These are phyloP conservation scores for Acidomyces sp. DNA, from an alignment of 495 filamentous ascomycete genomes.

Conservation along the genomic window DNA sequence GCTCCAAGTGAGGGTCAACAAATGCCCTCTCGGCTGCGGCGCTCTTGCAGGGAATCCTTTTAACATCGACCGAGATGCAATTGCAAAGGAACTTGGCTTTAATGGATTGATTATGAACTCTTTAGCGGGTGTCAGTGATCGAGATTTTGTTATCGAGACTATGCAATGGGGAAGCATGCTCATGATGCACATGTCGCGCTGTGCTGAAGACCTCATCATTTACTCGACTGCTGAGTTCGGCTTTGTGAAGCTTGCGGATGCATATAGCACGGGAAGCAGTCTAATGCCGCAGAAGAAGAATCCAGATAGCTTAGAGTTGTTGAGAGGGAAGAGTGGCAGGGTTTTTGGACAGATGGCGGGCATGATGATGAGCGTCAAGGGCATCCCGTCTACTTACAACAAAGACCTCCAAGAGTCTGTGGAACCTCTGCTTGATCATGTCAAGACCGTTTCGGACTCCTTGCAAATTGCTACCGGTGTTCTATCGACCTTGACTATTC, in stretches of 20 bases:
- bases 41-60: constrained; percentile 90
- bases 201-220: constrained; percentile 82
- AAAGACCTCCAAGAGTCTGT: constrained; percentile 88
- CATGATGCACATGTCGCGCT: constrained; percentile 77
- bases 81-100: constrained; percentile 83
- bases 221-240: constrained; percentile 73
- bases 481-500: constrained; percentile 49
- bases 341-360: constrained; percentile 83
- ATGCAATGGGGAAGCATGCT: constrained; percentile 80
- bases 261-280: constrained; percentile 70
- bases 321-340: constrained; percentile 75
- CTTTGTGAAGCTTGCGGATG: constrained; percentile 71
- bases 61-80: constrained; percentile 72
- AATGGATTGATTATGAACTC: constrained; percentile 70
- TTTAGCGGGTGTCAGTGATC: constrained; percentile 69
- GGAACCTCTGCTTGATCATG: constrained; percentile 75
- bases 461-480: constrained; percentile 77
- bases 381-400: constrained; percentile 83
- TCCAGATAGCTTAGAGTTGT: constrained; percentile 70
- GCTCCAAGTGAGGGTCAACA: constrained; percentile 62
- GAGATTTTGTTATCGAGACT: constrained; percentile 81
- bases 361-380: constrained; percentile 77
- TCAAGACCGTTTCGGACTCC: constrained; percentile 77
- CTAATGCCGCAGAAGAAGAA: constrained; percentile 91
- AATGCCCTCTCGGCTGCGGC: constrained; percentile 67